These are phyloP conservation scores for Sphenostylis stenocarpa DNA, from an alignment of 306 rosid genomes.

Conservation along the genomic window DNA sequence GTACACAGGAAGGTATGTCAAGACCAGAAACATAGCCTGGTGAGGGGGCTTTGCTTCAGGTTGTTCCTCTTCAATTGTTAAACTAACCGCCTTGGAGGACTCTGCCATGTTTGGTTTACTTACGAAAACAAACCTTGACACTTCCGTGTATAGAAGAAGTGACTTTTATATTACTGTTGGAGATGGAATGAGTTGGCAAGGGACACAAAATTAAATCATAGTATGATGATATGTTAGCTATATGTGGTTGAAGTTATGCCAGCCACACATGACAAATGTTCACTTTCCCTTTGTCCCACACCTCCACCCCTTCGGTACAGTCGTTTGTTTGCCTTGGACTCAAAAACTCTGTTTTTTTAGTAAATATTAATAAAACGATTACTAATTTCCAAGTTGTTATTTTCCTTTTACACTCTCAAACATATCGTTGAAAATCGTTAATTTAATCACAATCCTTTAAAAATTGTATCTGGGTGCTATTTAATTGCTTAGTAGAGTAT, in stretches of 20 bases:
- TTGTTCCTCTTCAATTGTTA: slow-evolving; percentile 6
- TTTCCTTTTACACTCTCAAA: neutral
- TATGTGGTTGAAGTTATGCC: neutral
- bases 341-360: no score
- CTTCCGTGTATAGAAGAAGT: neutral
- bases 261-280: neutral
- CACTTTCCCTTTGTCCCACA: neutral
- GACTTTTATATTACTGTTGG: neutral
- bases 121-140: neutral
- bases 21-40: slow-evolving; percentile 56
- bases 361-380: no score
- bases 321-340: neutral
- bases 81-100: slow-evolving; percentile 17
- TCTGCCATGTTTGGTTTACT: slow-evolving; percentile 34
- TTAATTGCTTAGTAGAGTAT: neutral
- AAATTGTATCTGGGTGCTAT: neutral
- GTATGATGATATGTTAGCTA: neutral
- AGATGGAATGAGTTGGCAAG: slow-evolving; percentile 2
- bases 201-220: neutral
- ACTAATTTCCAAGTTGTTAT: neutral
- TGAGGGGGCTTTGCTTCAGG: slow-evolving; percentile 48
- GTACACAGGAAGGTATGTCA: slow-evolving; percentile 59
- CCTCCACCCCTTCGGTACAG: neutral
- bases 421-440: neutral
- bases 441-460: neutral